phyloP scores from a whole-genome alignment of 768 basidiomycete species.

The Rhizopogon sp. region DNA sequence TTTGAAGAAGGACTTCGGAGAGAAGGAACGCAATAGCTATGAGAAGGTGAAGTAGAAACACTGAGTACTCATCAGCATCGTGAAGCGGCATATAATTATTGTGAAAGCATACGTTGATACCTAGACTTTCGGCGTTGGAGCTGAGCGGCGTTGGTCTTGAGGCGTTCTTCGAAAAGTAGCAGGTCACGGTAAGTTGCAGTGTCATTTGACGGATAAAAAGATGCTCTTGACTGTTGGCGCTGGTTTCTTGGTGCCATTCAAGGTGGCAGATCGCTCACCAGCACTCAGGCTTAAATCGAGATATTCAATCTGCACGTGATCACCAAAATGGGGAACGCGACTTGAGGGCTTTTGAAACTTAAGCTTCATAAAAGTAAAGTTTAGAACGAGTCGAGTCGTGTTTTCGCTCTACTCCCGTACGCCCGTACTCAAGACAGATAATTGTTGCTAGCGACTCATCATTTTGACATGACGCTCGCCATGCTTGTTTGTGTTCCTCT shows the following conservation, averaged over 20 bases:
- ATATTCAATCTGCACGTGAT: no score
- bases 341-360: no score
- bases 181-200: conserved; percentile 81
- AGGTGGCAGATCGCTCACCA: no score
- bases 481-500: no score
- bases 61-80: conserved; percentile 34
- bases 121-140: conserved; percentile 74
- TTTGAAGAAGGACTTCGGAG: conserved; percentile 68
- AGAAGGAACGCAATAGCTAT: conserved; percentile 66
- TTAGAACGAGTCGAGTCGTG: no score
- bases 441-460: no score
- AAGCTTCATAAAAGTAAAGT: no score
- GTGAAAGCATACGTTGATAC: conserved; percentile 63
- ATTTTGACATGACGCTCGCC: no score
- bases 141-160: conserved; percentile 87
- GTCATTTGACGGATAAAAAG: conserved; percentile 66
- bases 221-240: conserved; percentile 23
- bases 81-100: conserved; percentile 8
- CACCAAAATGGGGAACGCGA: no score
- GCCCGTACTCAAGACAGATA: no score
- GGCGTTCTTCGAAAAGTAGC: conserved; percentile 90
- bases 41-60: conserved; percentile 70
- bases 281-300: no score
- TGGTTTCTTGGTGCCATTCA: conserved; percentile 26
- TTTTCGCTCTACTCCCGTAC: no score